Evolutionary conservation across 495 filamentous ascomycete genomes (phyloP), one percentile per base, ranked within the genome.

Genomic region (Penicillium coprophilum): DNA sequence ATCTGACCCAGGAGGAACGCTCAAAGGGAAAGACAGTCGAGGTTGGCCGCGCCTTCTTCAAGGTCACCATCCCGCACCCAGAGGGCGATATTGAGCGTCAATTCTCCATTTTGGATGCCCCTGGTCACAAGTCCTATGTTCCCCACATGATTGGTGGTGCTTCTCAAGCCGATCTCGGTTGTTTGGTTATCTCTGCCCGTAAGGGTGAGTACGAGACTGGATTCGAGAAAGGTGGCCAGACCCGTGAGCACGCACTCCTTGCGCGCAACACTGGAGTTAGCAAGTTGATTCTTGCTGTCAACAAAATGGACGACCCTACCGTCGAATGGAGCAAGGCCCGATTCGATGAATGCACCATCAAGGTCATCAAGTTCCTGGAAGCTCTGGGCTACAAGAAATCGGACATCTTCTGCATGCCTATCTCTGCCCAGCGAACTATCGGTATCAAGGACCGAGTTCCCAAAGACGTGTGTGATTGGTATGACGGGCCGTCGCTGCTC

Each of bases 161-260:
- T 41, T 95, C 93, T 2, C 94, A 98, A 67, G 95, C 95, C 11
- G 94, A 97, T 73, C 85, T 99, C 24, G 94, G 94, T 66, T 88
- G 96, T 49, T 82, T 99, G 23, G 94, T 99, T 65, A 97, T 99
- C 69, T 93, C 88, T 56, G 91, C 94, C 1, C 89, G 94, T 55
- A 98, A 96, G 78, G 94, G 94, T 70, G 95, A 99, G 75, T 99
- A 99, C 68, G 94, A 99, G 76, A 97, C 94, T 36, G 94, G 94
- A n/a, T 99, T 99, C 71, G 94, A 97, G 69, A 96, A 95, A 76
- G 94, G 94, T 50, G 94, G 95, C 15, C 94, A 99, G 71, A 99
- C 95, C 41, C 82, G 94, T 66, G 94, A 99, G 77, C 94, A 98
- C 71, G 94, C 94, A 44, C 87, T 99, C 68, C 79, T 99, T 49